Evolutionary conservation across 768 basidiomycete genomes (phyloP).

Genomic region (Leccinum incarnatum): DNA sequence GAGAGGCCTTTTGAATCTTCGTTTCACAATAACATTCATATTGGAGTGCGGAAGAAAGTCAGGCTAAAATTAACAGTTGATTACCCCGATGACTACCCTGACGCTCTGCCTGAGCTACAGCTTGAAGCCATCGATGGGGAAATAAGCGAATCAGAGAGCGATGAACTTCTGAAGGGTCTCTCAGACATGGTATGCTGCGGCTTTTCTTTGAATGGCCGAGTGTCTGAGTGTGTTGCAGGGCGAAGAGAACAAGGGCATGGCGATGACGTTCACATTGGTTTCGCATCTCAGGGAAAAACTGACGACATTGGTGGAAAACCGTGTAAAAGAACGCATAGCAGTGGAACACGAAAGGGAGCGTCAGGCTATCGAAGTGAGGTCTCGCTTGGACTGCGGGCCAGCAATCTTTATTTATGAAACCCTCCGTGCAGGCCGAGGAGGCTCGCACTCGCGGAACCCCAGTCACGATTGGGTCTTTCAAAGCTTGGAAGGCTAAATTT

Average conservation of each 20-base stretch:
- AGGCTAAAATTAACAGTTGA: slow-evolving; percentile 67
- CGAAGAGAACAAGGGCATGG: slow-evolving; percentile 88
- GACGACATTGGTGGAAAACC: slow-evolving; percentile 55
- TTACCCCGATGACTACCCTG: slow-evolving; percentile 84
- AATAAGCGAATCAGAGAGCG: slow-evolving; percentile 55
- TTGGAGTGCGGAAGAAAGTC: slow-evolving; percentile 49
- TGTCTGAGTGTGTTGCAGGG: slow-evolving; percentile 43
- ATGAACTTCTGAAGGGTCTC: slow-evolving; percentile 54
- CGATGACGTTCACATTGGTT: slow-evolving; percentile 96
- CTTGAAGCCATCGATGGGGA: slow-evolving; percentile 65
- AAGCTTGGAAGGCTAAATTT: slow-evolving; percentile 76
- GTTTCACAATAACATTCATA: slow-evolving; percentile 10
- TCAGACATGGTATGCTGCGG: slow-evolving; percentile 49
- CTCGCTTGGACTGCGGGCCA: not conserved
- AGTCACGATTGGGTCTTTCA: slow-evolving; percentile 81
- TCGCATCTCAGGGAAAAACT: slow-evolving; percentile 81
- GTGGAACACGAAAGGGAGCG: slow-evolving; percentile 75
- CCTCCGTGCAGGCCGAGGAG: slow-evolving; percentile 68
- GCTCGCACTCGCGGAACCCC: slow-evolving; percentile 88
- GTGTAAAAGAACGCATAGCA: slow-evolving; percentile 52
- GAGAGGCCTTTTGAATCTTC: slow-evolving; percentile 19
- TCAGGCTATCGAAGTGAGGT: slow-evolving; percentile 66
- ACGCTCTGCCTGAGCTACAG: slow-evolving; percentile 70
- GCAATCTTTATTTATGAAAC: slow-evolving; percentile 2
- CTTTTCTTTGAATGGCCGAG: not conserved